Conservation (phyloP, 2,329 filamentous ascomycete species). For the Cladophialophora yegresii region DNA sequence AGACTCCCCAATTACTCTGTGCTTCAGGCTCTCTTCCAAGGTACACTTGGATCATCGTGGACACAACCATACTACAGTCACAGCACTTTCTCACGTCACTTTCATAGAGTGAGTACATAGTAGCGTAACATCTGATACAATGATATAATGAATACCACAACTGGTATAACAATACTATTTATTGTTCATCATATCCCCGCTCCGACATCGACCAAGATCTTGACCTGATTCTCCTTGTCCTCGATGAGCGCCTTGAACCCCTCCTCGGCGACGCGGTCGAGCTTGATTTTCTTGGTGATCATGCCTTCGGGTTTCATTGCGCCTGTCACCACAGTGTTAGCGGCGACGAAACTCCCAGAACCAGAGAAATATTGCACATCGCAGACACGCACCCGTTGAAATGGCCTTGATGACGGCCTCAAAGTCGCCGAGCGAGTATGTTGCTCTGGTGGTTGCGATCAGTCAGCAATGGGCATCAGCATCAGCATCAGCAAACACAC, state of each 20-base stretch:
- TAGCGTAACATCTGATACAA: too few species aligned
- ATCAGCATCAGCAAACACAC: neutral
- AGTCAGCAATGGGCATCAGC: neutral
- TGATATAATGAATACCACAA: too few species aligned
- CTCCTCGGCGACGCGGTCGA: conserved; percentile 38
- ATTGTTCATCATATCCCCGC: conserved; percentile 30
- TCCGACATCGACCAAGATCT: conserved; percentile 41
- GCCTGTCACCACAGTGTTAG: conserved; percentile 20
- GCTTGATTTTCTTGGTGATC: conserved; percentile 39
- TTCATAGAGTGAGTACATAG: too few species aligned
- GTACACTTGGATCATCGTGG: too few species aligned
- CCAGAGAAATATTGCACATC: too few species aligned
- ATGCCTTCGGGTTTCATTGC: conserved; percentile 37
- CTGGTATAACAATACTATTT: too few species aligned
- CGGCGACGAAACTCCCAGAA: too few species aligned
- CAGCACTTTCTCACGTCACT: too few species aligned
- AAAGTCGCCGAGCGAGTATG: conserved; percentile 56
- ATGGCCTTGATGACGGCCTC: conserved; percentile 51
- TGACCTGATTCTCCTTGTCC: conserved; percentile 44
- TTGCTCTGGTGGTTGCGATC: conserved; percentile 40
- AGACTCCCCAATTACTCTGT: too few species aligned
- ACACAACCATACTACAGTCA: too few species aligned
- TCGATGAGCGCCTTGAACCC: conserved; percentile 42
- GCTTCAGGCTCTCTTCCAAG: too few species aligned
- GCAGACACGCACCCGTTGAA: conserved; percentile 32